Conservation (phyloP, 352 stramenopile species). For the Blastocystis sp. region DNA sequence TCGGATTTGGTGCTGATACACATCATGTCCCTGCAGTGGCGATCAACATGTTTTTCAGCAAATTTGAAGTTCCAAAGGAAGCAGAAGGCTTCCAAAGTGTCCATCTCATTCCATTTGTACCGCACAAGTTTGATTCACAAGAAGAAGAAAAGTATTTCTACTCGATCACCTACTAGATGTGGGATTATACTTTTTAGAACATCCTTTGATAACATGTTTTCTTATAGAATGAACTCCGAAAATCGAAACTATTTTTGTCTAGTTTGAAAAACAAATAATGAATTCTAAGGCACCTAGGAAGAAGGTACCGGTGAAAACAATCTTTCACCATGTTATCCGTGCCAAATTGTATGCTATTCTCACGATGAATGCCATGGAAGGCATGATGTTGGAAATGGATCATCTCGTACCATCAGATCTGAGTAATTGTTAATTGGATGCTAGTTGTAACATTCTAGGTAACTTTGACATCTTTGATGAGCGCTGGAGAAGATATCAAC, state of each 20-base stretch:
- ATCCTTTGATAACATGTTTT: too few species aligned
- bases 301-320: conserved; percentile 58
- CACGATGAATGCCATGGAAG: conserved; percentile 56
- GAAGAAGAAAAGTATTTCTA: conserved; percentile 44
- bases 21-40: conserved; percentile 72
- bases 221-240: too few species aligned
- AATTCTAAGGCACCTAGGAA: conserved; percentile 57
- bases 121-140: neutral
- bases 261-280: conserved; percentile 4
- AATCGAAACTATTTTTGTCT: too few species aligned
- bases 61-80: conserved; percentile 69
- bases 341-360: conserved; percentile 60
- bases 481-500: conserved; percentile 48
- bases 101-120: conserved; percentile 71
- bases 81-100: conserved; percentile 74
- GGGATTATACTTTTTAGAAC: too few species aligned
- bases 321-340: conserved; percentile 61
- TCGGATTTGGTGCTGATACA: conserved; percentile 65
- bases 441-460: neutral
- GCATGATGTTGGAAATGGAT: conserved; percentile 58
- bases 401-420: neutral
- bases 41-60: conserved; percentile 80
- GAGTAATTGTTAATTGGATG: neutral
- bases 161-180: neutral
- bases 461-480: conserved; percentile 49